These are phyloP conservation scores for Dictyostelium brefeldianum DNA, from an alignment of 78 protist genomes.

Conservation along the genomic window DNA sequence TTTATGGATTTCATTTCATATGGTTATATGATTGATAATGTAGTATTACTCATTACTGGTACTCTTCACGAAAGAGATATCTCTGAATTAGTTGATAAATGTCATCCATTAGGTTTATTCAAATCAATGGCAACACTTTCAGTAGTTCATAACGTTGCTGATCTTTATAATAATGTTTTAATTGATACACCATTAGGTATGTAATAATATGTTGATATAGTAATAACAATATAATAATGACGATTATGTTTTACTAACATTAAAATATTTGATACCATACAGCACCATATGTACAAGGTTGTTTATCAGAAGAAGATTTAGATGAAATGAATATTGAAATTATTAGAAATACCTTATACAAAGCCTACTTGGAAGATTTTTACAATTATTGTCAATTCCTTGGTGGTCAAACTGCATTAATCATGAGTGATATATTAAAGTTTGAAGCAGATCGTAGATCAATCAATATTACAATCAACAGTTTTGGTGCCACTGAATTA, in stretches of 20 bases:
- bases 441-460: constrained; percentile 99
- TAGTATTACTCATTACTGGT: constrained; percentile 96
- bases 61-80: constrained; percentile 94
- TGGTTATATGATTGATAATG: constrained; percentile 99
- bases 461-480: constrained; percentile 96
- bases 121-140: constrained; percentile 90
- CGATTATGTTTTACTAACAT: background rate
- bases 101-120: constrained; percentile 98
- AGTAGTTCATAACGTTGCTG: constrained; percentile 87
- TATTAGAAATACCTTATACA: constrained; percentile 96
- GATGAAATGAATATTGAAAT: constrained; percentile 97
- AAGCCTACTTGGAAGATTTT: constrained; percentile 98
- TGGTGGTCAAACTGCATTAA: constrained; percentile 93
- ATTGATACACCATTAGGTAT: constrained; percentile 97
- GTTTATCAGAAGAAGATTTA: constrained; percentile 90
- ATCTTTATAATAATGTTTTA: constrained; percentile 95
- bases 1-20: constrained; percentile 98
- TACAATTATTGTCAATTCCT: constrained; percentile 87
- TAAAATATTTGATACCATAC: background rate
- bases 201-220: too few species aligned
- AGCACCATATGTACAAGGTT: constrained; percentile 86
- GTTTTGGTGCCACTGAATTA: constrained; percentile 92
- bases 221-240: too few species aligned
- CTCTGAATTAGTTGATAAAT: constrained; percentile 91
- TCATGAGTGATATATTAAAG: constrained; percentile 91